Evolutionary conservation across 495 filamentous ascomycete genomes (phyloP).

Genomic region (Tuber microsphaerosporum): DNA sequence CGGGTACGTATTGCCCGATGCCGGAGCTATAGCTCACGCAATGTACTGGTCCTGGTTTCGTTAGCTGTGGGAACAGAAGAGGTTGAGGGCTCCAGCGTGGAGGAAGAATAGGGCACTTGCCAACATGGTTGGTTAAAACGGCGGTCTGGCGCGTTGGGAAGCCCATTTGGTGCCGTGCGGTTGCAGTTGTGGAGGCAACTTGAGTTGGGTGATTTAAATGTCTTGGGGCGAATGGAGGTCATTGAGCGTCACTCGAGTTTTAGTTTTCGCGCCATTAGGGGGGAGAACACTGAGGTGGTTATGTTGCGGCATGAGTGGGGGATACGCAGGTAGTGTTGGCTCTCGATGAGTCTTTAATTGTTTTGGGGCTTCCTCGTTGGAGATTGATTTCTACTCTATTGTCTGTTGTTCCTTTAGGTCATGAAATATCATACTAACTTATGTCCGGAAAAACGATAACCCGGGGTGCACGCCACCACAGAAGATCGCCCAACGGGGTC

Average conservation of each 20-base stretch:
- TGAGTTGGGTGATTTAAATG: neutral
- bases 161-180: slow-evolving; percentile 28
- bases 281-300: neutral
- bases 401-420: neutral
- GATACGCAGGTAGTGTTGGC: neutral
- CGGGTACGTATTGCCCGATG: slow-evolving; percentile 54
- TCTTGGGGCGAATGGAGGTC: neutral
- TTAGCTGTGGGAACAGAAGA: neutral
- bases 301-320: neutral
- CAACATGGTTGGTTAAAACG: slow-evolving; percentile 34
- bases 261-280: neutral
- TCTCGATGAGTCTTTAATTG: neutral
- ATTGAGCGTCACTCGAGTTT: neutral
- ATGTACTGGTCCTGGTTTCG: slow-evolving; percentile 59
- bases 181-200: neutral
- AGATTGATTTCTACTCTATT: neutral
- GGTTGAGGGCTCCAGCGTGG: neutral
- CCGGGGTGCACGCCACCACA: neutral
- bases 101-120: slow-evolving; percentile 12
- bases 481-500: neutral
- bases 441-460: neutral
- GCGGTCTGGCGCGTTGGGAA: slow-evolving; percentile 34
- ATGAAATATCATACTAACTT: neutral
- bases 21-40: slow-evolving; percentile 64
- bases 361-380: neutral